These are phyloP conservation scores for Fomes fomentarius DNA, from an alignment of 1,284 basidiomycete genomes.

Conservation along the genomic window DNA sequence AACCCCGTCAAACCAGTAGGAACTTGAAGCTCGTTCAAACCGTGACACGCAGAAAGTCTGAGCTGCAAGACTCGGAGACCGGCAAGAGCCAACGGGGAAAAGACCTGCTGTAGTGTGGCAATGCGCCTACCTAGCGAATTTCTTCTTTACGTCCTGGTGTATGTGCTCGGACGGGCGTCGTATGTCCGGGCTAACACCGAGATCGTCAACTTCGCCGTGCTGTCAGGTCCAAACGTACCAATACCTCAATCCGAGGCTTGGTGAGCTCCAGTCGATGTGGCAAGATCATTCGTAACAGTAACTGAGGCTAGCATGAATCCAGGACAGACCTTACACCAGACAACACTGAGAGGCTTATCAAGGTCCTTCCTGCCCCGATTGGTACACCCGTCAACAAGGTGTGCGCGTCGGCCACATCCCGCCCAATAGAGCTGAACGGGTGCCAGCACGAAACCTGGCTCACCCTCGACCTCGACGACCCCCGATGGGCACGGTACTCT, in stretches of 20 bases:
- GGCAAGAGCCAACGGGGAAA: too few species aligned
- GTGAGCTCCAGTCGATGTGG: too few species aligned
- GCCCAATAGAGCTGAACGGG: conserved; percentile 2
- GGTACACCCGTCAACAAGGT: conserved; percentile 37
- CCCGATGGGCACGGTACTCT: conserved; percentile 46
- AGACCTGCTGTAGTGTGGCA: neutral
- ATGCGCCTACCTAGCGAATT: conserved; percentile 2
- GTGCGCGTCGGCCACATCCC: conserved; percentile 16
- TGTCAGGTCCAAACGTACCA: conserved; percentile 26
- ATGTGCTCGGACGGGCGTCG: neutral
- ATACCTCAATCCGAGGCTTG: conserved; percentile 36
- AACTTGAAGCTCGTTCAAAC: too few species aligned
- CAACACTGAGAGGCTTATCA: conserved; percentile 37
- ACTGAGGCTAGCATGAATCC: too few species aligned
- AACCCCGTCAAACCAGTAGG: too few species aligned
- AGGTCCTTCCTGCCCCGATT: conserved; percentile 47
- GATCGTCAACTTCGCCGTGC: conserved; percentile 59
- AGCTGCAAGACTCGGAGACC: too few species aligned
- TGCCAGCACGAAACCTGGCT: conserved; percentile 64
- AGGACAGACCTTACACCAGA: conserved; percentile 37
- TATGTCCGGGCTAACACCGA: conserved; percentile 58
- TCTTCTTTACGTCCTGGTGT: neutral
- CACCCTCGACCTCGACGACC: conserved; percentile 51
- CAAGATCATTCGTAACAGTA: too few species aligned
- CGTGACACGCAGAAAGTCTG: too few species aligned